Base-by-base conservation (phyloP, 2,329 filamentous ascomycete species). In the Thielaviopsis populi region DNA sequence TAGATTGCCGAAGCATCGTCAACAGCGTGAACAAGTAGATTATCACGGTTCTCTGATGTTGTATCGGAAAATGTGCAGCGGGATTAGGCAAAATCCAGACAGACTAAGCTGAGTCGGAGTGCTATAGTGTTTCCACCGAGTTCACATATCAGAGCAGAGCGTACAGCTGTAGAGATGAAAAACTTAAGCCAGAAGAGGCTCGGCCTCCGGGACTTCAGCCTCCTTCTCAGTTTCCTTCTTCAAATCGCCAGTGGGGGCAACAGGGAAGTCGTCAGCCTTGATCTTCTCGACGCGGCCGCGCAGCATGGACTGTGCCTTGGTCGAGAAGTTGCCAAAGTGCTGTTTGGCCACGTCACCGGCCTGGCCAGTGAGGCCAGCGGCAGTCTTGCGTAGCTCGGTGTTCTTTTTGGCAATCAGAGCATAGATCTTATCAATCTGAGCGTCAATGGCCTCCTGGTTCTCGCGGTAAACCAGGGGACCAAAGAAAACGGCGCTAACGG, bases 371-470 rank as follows among this genome's bases (percentile, higher is more conserved):
- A 86, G 83, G 75, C 86, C 82, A 73, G 78, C 80, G 48, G 84
- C 83, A 65, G 84, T 76, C 64, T 76, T 75, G 70, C 82, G 81
- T 61, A 86, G 77, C 75, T 86, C 83, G 67, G 78, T 74, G 61
- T 84, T 84, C 76, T 87, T 85, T 67, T 79, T 76, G 72, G 79
- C 80, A 70, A 86, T 76, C 46, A 85, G 71, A 40, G 84, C 77
- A 50, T 79, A 78, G 63, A 78, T 81, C 67, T 82, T 76, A 72
- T 80, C 75, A 68, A 88, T 72, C 69, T 86, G 80, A 68, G 78
- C 73, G 70, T 88, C 85, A 69, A 88, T 87, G 65, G 87, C 73
- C 75, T 87, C 84, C 76, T 86, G 78, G 79, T 88, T 88, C 69
- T 78, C 78, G 69, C 78, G 79, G 75, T 88, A 88, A 71, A 86